Evolutionary conservation across 2,329 filamentous ascomycete species (phyloP).

Genomic region (Hypoxylon sp.): DNA sequence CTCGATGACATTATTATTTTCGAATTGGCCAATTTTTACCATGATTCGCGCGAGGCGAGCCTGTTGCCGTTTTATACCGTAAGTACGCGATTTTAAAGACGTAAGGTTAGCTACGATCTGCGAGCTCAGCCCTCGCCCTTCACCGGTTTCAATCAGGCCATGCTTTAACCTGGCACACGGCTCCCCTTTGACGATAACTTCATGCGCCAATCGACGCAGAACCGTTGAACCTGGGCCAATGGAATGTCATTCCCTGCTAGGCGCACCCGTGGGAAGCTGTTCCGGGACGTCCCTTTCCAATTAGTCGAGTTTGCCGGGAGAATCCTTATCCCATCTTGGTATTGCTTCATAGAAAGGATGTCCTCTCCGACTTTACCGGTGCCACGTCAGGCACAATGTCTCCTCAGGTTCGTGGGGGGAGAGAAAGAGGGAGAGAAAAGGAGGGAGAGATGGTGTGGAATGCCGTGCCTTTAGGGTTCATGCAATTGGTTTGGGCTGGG

Average conservation of each 20-base stretch:
- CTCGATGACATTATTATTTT: slow-evolving; percentile 1
- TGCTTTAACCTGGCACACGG: slow-evolving; percentile 21
- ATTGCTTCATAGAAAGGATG: slow-evolving; percentile 32
- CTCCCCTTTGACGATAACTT: slow-evolving; percentile 32
- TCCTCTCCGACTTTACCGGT: slow-evolving; percentile 38
- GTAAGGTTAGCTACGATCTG: slow-evolving; percentile 16
- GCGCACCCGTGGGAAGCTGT: slow-evolving; percentile 25
- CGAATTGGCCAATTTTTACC: not conserved
- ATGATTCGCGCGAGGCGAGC: slow-evolving; percentile 25
- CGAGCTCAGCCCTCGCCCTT: slow-evolving; percentile 15
- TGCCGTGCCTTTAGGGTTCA: slow-evolving; percentile 14
- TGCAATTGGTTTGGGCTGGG: slow-evolving; percentile 6
- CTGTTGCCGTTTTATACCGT: slow-evolving; percentile 24
- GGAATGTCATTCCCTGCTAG: slow-evolving; percentile 8
- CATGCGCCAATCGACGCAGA: slow-evolving; percentile 29
- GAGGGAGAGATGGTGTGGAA: slow-evolving; percentile 5
- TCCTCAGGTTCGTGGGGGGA: slow-evolving; percentile 37
- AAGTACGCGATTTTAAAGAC: slow-evolving; percentile 16
- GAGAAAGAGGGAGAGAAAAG: too few species aligned
- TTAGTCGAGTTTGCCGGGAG: slow-evolving; percentile 25
- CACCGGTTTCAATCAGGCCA: slow-evolving; percentile 32
- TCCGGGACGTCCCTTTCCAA: slow-evolving; percentile 35
- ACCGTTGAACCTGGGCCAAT: slow-evolving; percentile 27
- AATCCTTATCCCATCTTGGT: slow-evolving; percentile 33
- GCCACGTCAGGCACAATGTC: slow-evolving; percentile 39